phyloP scores from a whole-genome alignment of 371 early-diverging fungal genomes.

The Paraphysoderma sedebokerense region DNA sequence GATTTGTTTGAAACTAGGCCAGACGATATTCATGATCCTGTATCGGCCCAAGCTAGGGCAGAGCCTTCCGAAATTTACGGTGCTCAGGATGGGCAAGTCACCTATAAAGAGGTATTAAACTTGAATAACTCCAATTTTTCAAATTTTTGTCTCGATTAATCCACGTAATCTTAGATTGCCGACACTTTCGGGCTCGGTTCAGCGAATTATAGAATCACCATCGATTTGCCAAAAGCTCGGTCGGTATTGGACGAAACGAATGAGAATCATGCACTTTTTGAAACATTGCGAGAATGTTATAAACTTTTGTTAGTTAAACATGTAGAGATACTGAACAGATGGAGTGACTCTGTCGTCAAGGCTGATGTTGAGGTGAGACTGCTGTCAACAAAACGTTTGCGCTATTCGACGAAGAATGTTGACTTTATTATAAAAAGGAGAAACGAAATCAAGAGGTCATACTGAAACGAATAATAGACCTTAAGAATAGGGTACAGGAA shows the following conservation, averaged over 20 bases:
- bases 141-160: no score
- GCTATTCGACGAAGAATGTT: no score
- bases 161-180: no score
- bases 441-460: constrained; percentile 14
- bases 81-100: no score
- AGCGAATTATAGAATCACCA: constrained; percentile 35
- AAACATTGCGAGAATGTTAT: constrained; percentile 37
- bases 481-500: constrained; percentile 18
- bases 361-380: constrained; percentile 20
- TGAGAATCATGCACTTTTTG: constrained; percentile 36
- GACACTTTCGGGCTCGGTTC: constrained; percentile 36
- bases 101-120: no score
- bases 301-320: constrained; percentile 26
- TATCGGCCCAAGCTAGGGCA: no score
- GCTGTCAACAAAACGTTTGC: no score
- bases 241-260: constrained; percentile 32
- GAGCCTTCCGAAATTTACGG: no score
- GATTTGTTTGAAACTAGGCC: no score
- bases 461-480: constrained; percentile 17
- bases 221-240: constrained; percentile 28
- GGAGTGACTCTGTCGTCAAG: constrained; percentile 29
- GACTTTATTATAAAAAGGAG: constrained; percentile 6
- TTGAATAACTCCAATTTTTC: no score
- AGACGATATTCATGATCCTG: no score
- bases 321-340: constrained; percentile 18